Base-by-base conservation (phyloP, 2,329 filamentous ascomycete species). In the Bipolaris bicolor region DNA sequence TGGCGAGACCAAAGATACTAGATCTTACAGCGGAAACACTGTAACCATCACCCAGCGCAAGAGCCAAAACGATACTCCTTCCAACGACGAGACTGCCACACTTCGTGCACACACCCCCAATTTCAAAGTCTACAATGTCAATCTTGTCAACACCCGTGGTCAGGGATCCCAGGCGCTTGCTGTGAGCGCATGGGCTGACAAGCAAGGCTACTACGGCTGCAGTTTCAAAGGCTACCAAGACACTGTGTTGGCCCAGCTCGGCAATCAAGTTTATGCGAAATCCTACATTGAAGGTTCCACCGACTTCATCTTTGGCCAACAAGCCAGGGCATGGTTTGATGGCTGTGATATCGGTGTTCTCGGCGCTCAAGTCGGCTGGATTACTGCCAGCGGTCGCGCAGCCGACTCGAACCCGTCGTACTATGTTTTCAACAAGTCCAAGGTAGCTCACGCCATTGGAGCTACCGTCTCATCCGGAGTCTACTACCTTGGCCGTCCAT, bases 61-160 rank as follows among this genome's bases (percentile, higher is more conserved):
- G 52, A 78, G 78, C 58, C 83, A 84, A 48, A 78, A 80, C 16
- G 73, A 80, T 53, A 78, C 77, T 0, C 61, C 79, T 39, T 81
- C 48, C 55, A 84, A 89, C 60, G 86, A 88, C 60, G 69, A 73
- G 56, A 87, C 81, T 4, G 80, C 75, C 3, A 84, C 82, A 1
- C 70, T 83, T n/a, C 77, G 81, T 11, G 80, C 78, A 7, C 74
- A 71, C 64, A 79, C 82, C 0, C 67, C 73, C 5, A 80, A 84
- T 63, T 80, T 88, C 57, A 83, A 82, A 63, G 75, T 88, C 16
- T 89, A 89, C 77, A 89, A 89, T 62, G 78, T 89, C 69, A 85
- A 87, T 68, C 76, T 86, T 9, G 71, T 74, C 58, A 76, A 75
- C 57, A 74, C 70, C 15, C 73, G 79, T 50, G 83, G 82, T 7